phyloP scores from a whole-genome alignment of 2,329 filamentous ascomycete species.

The Shiraia sp. region DNA sequence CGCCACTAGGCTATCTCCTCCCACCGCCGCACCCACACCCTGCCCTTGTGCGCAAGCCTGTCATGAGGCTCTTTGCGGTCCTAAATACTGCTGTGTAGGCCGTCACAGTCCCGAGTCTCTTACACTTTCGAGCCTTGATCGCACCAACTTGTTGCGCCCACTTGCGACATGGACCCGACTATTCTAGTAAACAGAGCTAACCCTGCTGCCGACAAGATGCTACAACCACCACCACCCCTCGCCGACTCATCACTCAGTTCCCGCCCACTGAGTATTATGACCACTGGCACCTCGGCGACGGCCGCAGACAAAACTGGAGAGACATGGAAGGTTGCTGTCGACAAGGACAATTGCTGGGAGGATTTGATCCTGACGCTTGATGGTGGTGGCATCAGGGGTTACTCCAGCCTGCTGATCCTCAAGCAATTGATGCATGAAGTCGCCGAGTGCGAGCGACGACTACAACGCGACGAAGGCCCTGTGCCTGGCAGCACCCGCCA shows the following conservation, averaged over 20 bases:
- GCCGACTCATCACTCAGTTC: slow-evolving; percentile 22
- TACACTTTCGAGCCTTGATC: background rate
- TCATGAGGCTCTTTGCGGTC: slow-evolving; percentile 32
- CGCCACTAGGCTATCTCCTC: slow-evolving; percentile 7
- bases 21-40: slow-evolving; percentile 10
- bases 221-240: slow-evolving; percentile 25
- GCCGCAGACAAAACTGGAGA: slow-evolving; percentile 48
- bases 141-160: slow-evolving; percentile 1
- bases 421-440: slow-evolving; percentile 55
- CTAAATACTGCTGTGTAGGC: slow-evolving; percentile 21
- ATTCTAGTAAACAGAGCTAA: slow-evolving; percentile 11
- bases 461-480: slow-evolving; percentile 50
- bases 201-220: slow-evolving; percentile 25
- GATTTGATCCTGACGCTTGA: slow-evolving; percentile 54
- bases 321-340: slow-evolving; percentile 48
- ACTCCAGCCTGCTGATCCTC: slow-evolving; percentile 55
- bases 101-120: slow-evolving; percentile 6
- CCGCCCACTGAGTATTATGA: slow-evolving; percentile 40
- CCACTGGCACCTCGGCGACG: slow-evolving; percentile 39
- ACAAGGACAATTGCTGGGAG: slow-evolving; percentile 51
- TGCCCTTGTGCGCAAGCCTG: slow-evolving; percentile 5
- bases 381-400: slow-evolving; percentile 57
- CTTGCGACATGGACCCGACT: slow-evolving; percentile 8
- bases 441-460: slow-evolving; percentile 47
- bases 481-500: slow-evolving; percentile 27